Evolutionary conservation across 208 protist species (phyloP).

Genomic region (Acanthamoeba triangularis): DNA sequence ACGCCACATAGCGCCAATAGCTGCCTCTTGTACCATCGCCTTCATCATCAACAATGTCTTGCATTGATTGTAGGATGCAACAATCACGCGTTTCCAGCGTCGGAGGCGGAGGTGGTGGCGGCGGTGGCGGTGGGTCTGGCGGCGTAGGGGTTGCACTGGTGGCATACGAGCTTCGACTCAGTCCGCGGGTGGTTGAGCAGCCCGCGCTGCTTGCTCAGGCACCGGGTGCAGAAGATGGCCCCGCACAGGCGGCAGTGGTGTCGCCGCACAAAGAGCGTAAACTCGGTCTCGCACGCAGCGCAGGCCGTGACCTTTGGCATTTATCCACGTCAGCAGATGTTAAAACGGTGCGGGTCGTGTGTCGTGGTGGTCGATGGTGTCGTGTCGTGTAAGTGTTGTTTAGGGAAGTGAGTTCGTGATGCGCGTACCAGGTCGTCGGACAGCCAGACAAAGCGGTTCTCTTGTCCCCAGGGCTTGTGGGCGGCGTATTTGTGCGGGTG

Average conservation of each 20-base stretch:
- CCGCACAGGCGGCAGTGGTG: constrained; percentile 63
- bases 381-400: neutral
- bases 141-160: constrained; percentile 47
- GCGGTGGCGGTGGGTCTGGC: neutral
- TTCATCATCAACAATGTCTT: no score
- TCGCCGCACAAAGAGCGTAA: neutral
- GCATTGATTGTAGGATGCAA: no score
- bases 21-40: no score
- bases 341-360: neutral
- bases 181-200: constrained; percentile 9
- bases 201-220: constrained; percentile 18
- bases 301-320: neutral
- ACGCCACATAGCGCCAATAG: no score
- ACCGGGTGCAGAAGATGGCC: constrained; percentile 15
- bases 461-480: neutral
- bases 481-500: constrained; percentile 18
- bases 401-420: neutral
- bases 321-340: neutral
- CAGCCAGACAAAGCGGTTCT: neutral
- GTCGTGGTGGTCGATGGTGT: neutral
- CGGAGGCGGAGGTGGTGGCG: no score
- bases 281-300: neutral
- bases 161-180: neutral
- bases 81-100: no score
- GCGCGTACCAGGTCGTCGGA: neutral